A percentile compares a stretch with the other conserved stretches of the same genome.
phyloP scores from a whole-genome alignment of 1,284 basidiomycete species.

The Porodaedalea pini region DNA sequence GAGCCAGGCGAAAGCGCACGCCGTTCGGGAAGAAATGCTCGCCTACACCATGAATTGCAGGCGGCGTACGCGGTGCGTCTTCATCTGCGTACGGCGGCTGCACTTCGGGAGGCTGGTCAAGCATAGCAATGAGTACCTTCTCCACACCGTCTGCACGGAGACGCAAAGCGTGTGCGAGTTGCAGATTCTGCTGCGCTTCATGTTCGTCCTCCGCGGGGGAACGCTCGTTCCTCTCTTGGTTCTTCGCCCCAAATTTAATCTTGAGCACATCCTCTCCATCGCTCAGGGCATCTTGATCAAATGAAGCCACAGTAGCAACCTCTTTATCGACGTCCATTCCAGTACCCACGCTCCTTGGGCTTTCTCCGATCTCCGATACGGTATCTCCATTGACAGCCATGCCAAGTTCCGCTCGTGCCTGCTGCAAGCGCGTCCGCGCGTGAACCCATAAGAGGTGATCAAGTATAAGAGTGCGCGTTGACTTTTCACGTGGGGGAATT shows the following conservation, averaged over 20 bases:
- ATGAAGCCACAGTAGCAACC: constrained; percentile 33
- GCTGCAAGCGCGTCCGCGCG: constrained; percentile 72
- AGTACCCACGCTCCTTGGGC: constrained; percentile 71
- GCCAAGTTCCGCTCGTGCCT: constrained; percentile 75
- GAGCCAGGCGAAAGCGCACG: constrained; percentile 67
- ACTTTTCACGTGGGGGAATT: constrained; percentile 76
- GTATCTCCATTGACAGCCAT: constrained; percentile 77
- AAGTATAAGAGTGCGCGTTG: constrained; percentile 74
- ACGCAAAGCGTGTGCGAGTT: constrained; percentile 56
- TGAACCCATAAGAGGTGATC: constrained; percentile 84
- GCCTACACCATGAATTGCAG: constrained; percentile 42
- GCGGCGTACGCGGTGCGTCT: constrained; percentile 39
- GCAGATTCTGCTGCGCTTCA: constrained; percentile 54
- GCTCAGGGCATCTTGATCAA: constrained; percentile 49
- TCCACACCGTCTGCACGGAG: constrained; percentile 73
- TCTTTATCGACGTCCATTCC: constrained; percentile 63
- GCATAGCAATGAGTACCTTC: constrained; percentile 74
- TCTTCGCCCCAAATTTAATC: constrained; percentile 20
- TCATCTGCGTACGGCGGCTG: constrained; percentile 47
- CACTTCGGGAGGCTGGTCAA: constrained; percentile 65
- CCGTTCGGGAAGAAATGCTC: constrained; percentile 69
- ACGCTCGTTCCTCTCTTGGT: constrained; percentile 38
- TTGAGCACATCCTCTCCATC: constrained; percentile 42
- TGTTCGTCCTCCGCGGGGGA: constrained; percentile 58
- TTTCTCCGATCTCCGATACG: constrained; percentile 46